phyloP scores from a whole-genome alignment of 139 green algal genomes.

The Chlamydomonas incerta region DNA sequence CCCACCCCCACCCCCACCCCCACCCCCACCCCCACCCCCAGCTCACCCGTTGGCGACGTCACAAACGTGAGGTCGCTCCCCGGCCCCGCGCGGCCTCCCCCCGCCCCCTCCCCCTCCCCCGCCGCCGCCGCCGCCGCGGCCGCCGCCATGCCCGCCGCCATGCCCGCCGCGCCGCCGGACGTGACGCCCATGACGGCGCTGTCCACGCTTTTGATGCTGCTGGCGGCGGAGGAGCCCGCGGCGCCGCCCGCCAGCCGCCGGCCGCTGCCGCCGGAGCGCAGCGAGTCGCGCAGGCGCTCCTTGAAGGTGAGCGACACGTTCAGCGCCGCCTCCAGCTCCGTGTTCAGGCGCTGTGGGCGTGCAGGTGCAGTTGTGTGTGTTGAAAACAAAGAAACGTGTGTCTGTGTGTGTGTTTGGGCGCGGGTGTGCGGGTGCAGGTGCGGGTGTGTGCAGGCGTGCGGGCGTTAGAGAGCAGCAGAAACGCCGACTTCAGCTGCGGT shows the following conservation, averaged over 20 bases:
- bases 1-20: no score
- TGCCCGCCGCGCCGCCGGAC: no score
- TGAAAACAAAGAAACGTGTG: not conserved
- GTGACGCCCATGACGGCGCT: no score
- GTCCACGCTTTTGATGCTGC: not conserved
- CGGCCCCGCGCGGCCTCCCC: no score
- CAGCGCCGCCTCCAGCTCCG: slow-evolving; percentile 28
- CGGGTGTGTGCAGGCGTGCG: no score
- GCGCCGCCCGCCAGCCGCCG: not conserved
- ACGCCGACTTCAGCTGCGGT: no score
- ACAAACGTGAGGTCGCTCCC: no score
- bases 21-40: no score
- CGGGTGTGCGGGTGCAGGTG: no score
- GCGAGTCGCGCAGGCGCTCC: slow-evolving; percentile 1
- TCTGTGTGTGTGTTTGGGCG: not conserved
- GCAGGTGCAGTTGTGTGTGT: not conserved
- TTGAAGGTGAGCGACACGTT: slow-evolving; percentile 38
- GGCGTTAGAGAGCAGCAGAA: not conserved
- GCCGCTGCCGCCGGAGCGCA: not conserved
- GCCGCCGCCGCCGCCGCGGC: no score
- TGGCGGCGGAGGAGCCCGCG: not conserved
- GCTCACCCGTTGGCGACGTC: not conserved
- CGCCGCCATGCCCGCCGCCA: not conserved
- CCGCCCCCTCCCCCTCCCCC: no score
- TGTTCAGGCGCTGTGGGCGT: slow-evolving; percentile 3